Evolutionary conservation across 2,329 filamentous ascomycete species (phyloP), one percentile per base, ranked within the genome.

Genomic region (Aspergillus fumigatus): DNA sequence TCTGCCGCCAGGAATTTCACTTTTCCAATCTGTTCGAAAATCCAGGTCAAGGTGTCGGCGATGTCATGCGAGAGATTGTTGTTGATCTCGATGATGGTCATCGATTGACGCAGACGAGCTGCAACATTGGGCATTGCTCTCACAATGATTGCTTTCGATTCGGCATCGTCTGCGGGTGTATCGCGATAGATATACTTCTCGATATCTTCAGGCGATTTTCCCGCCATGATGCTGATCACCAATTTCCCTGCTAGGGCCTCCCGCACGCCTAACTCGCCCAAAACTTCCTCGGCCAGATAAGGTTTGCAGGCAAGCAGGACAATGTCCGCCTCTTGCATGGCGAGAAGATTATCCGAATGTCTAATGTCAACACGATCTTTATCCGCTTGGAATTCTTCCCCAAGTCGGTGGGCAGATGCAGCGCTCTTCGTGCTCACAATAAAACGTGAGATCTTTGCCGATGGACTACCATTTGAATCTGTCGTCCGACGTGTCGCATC

Each of bases 21-120:
- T 19, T 67, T 65, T 8, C 78, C 77, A 29, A 79, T 71, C 19
- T 79, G 78, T 26, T 74, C 78, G 71, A 87, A 86, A 47, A 86
- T 82, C 79, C 66, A 71, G 23, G 61, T 60, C 19, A 67, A 27
- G 0, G 54, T 48, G 35, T 59, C 58, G 4, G 59, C 54, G 54
- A 81, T 82, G 8, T 72, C 64, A 1, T 67, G 59, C 1, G 70
- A 64, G 0, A 83, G 70, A 1, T 76, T 72, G 1, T 74, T 68
- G 1, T 71, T 70, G 0, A 75, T 78, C 48, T 79, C 77, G 51
- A 85, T 79, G 14, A 84, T 79, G 5, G 79, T 79, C 62, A 78
- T 71, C 0, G 76, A 79, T 59, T 79, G 67, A 0, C 73, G 70
- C n/a, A 79, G 71, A 7, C 72, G 65, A 1, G 78, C 76, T 0